Evolutionary conservation across 2,329 filamentous ascomycete genomes (phyloP).

Genomic region (Fusarium redolens): DNA sequence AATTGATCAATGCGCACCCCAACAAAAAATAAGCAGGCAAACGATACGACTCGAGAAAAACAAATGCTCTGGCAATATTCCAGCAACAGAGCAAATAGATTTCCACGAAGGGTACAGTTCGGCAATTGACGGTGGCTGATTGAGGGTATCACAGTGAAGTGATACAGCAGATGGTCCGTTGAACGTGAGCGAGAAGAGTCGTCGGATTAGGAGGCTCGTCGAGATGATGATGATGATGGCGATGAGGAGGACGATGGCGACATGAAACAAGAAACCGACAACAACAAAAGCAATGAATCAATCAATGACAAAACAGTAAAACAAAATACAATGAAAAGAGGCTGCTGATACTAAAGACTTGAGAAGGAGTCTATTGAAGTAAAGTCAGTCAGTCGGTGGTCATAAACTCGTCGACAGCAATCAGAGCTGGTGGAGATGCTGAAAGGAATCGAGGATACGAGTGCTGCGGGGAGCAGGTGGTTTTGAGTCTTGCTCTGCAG

Average conservation of each 20-base stretch:
- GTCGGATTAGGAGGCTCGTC: slow-evolving; percentile 30
- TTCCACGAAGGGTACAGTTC: slow-evolving; percentile 33
- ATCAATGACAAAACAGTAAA: slow-evolving; percentile 6
- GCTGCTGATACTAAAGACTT: slow-evolving; percentile 41
- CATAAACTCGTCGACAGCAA: slow-evolving; percentile 41
- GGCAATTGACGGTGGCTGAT: slow-evolving; percentile 28
- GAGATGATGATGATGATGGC: neutral
- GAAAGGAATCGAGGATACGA: slow-evolving; percentile 27
- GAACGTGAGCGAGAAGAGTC: slow-evolving; percentile 7
- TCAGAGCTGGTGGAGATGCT: slow-evolving; percentile 42
- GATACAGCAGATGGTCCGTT: slow-evolving; percentile 30
- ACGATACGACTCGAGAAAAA: slow-evolving; percentile 31
- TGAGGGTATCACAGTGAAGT: slow-evolving; percentile 34
- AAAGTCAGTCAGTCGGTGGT: slow-evolving; percentile 38
- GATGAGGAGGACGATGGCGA: neutral
- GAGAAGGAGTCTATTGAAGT: neutral
- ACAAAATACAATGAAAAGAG: slow-evolving; percentile 18
- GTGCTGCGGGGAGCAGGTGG: slow-evolving; percentile 43
- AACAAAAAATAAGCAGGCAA: slow-evolving; percentile 10
- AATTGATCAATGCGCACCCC: slow-evolving; percentile 20
- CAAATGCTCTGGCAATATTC: slow-evolving; percentile 53
- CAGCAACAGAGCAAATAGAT: slow-evolving; percentile 50
- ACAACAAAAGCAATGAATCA: slow-evolving; percentile 2
- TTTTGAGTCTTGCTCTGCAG: slow-evolving; percentile 38
- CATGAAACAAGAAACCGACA: slow-evolving; percentile 7